Evolutionary conservation across 768 basidiomycete species (phyloP).

Genomic region (Termitomyces sp.): DNA sequence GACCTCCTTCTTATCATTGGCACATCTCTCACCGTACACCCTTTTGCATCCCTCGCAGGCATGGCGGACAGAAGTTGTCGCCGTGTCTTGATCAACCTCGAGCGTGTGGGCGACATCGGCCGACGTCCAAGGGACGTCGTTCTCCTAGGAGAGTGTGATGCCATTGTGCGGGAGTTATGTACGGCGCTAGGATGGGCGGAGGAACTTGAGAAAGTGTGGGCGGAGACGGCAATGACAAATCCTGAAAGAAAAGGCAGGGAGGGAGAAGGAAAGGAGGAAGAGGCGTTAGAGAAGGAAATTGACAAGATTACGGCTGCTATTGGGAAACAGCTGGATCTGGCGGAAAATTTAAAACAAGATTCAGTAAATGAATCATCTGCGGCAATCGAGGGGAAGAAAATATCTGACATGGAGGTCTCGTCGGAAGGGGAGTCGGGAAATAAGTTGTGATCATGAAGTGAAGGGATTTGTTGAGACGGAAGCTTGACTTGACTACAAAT

Average conservation of each 20-base stretch:
- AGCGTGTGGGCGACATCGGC: constrained; percentile 67
- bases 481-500: too few relatives aligned
- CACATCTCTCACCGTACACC: constrained; percentile 82
- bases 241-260: constrained; percentile 14
- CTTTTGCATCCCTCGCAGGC: constrained; percentile 75
- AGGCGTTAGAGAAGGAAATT: constrained; percentile 23
- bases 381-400: neutral
- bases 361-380: neutral
- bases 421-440: neutral
- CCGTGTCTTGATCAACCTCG: constrained; percentile 86
- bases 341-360: neutral
- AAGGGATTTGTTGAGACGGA: neutral
- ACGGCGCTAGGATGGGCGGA: constrained; percentile 70
- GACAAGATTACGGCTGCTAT: constrained; percentile 27
- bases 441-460: neutral
- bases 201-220: constrained; percentile 53
- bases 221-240: constrained; percentile 31
- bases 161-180: constrained; percentile 54
- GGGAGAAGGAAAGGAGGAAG: constrained; percentile 8
- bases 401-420: neutral
- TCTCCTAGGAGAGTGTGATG: constrained; percentile 67
- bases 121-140: constrained; percentile 51
- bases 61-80: constrained; percentile 54
- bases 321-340: constrained; percentile 20
- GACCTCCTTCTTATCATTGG: constrained; percentile 90